A percentile compares a stretch with the other conserved stretches of the same genome.
These are phyloP conservation scores for Diaporthe amygdali DNA, from an alignment of 2,329 filamentous ascomycete species.

Conservation along the genomic window DNA sequence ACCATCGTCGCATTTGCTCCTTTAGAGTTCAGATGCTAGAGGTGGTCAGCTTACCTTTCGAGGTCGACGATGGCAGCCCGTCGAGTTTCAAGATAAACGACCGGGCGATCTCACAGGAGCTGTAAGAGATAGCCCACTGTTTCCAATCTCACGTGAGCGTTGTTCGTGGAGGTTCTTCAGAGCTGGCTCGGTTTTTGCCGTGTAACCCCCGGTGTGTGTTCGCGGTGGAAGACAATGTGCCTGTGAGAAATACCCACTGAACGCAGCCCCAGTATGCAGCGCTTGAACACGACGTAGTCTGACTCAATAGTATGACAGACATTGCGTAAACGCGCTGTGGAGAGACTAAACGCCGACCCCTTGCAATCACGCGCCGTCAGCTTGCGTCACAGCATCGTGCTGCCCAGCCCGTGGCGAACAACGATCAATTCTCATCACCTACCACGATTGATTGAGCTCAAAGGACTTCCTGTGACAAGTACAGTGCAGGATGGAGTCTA, in stretches of 20 bases:
- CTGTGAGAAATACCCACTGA: not conserved
- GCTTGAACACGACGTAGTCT: not conserved
- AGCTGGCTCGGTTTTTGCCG: not conserved
- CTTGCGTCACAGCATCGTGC: not conserved
- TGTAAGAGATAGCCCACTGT: not conserved
- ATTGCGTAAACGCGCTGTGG: no score
- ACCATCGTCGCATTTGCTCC: not conserved
- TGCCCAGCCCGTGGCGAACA: not conserved
- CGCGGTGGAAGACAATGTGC: not conserved
- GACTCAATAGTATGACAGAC: not conserved
- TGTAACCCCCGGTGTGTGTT: not conserved
- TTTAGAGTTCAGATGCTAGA: not conserved
- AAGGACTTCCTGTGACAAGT: not conserved
- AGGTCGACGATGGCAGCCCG: not conserved
- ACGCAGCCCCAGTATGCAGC: not conserved
- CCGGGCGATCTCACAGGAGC: not conserved
- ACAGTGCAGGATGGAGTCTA: conserved; percentile 4
- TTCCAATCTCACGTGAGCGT: not conserved
- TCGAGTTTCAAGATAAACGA: not conserved
- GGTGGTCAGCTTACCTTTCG: conserved; percentile 1
- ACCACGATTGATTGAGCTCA: not conserved
- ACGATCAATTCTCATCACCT: not conserved
- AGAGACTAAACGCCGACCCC: no score
- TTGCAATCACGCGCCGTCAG: not conserved
- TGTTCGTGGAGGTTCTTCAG: not conserved